Base-by-base conservation (phyloP, 2,329 filamentous ascomycete genomes). In the Alternaria consortialis region DNA sequence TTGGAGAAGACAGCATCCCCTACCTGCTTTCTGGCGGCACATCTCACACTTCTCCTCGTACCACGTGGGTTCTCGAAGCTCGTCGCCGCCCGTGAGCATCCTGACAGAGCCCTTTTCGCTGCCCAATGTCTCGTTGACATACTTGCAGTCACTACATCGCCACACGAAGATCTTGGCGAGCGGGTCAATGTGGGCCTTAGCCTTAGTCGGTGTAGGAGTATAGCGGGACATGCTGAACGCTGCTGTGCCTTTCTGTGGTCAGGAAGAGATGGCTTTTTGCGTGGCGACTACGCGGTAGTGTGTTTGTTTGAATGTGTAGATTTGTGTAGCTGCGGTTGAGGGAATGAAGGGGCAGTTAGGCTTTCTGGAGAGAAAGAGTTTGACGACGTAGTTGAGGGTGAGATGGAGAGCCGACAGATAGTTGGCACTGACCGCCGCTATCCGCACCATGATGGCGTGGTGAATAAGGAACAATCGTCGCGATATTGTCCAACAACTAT, bases 41-140 rank as follows among this genome's bases (percentile, higher is more conserved):
- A 17, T 23, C 27, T 42, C 37, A 17, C 51, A 53, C 17, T 54
- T 54, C 17, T 31, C 39, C 7, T 27, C 20, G 8, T 36, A 54
- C 52, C 52, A 54, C 17, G 20, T 32, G n/a, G 52, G 39, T 29
- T 54, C 51, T 25, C 15, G 25, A 25, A 43, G 34, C 12, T 53
- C 51, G 3, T 29, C 37, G 15, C 51, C 37, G 13, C n/a, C 31
- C 9, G 51, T 23, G 17, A 42, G n/a, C n/a, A n/a, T 40, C 20
- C 51, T 27, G n/a, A 53, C 17, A 2, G 12, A n/a, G 27, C 51
- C 51, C 5, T 17, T n/a, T 31, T 54, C 39, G 25, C 29, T 54
- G 29, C 27, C 52, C 12, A 44, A 20, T 31, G 17, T 54, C 29
- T 54, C 39, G 13, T 54, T 54, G 29, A 32, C 31, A 13, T n/a